Conservation (phyloP, 2,329 filamentous ascomycete species). For the Fusarium tupiense region DNA sequence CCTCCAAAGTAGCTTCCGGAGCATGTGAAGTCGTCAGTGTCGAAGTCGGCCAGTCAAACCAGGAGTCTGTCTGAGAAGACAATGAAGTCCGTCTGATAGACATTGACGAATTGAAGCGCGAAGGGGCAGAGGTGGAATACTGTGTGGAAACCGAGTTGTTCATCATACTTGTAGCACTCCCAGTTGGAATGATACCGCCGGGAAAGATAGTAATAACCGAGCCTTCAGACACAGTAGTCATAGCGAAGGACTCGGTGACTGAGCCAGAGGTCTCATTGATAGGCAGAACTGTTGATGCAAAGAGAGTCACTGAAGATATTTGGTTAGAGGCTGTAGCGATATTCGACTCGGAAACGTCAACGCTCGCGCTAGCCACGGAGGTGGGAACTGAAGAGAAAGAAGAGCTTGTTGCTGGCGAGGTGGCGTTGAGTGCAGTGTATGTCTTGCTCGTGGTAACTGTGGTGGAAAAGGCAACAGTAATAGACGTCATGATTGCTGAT, state of each 20-base stretch:
- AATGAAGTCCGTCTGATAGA: background rate
- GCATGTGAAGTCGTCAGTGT: conserved; percentile 9
- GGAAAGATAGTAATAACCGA: conserved; percentile 33
- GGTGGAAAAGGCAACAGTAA: background rate
- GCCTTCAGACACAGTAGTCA: conserved; percentile 19
- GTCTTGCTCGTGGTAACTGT: background rate
- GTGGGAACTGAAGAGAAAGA: background rate
- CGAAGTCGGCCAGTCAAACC: conserved; percentile 31
- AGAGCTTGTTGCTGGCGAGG: background rate
- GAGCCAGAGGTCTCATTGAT: conserved; percentile 4
- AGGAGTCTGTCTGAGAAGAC: background rate
- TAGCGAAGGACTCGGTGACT: background rate
- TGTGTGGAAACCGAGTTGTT: conserved; percentile 9
- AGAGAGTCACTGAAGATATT: background rate
- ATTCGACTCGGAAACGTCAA: background rate
- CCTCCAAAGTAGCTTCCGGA: background rate
- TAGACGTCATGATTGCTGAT: background rate
- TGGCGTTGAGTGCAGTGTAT: background rate
- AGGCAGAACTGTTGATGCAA: conserved; percentile 14
- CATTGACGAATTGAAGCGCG: conserved; percentile 7
- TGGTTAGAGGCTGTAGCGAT: background rate
- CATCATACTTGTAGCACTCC: background rate
- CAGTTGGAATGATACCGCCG: conserved; percentile 17
- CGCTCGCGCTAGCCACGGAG: background rate
- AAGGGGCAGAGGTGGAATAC: conserved; percentile 5